phyloP scores from a whole-genome alignment of 192 early-diverging fungal genomes.

The Podila minutissima region DNA sequence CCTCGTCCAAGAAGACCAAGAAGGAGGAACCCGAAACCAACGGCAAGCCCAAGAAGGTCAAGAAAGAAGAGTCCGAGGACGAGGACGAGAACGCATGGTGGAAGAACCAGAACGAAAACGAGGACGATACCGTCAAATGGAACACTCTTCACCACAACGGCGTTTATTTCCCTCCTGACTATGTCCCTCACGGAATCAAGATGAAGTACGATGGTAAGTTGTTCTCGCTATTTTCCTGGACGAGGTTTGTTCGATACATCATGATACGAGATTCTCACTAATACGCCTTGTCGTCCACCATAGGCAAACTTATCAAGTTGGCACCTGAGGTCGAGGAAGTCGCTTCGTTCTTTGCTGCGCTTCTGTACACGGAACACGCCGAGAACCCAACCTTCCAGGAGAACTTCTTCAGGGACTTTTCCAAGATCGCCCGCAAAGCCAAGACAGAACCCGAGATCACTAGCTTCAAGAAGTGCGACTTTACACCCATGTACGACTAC shows the following conservation, averaged over 20 bases:
- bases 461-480: constrained; percentile 88
- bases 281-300: not conserved
- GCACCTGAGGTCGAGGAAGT: constrained; percentile 91
- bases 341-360: constrained; percentile 91
- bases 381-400: constrained; percentile 85
- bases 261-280: not conserved
- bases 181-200: constrained; percentile 89
- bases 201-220: constrained; percentile 84
- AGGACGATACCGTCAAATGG: constrained; percentile 84
- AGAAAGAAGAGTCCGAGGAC: constrained; percentile 44
- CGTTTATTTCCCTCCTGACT: constrained; percentile 90
- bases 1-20: constrained; percentile 29
- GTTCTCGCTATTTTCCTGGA: not conserved
- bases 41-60: constrained; percentile 26
- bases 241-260: too few relatives aligned
- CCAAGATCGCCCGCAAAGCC: constrained; percentile 67
- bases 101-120: constrained; percentile 66
- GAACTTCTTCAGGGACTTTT: constrained; percentile 96
- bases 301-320: constrained; percentile 64
- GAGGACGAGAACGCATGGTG: constrained; percentile 76
- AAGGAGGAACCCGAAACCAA: constrained; percentile 35
- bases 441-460: constrained; percentile 76
- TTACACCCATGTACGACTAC: constrained; percentile 84
- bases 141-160: constrained; percentile 87
- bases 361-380: constrained; percentile 86